Evolutionary conservation across 148 eudicot genomes (phyloP).

Genomic region (Fallopia convolvulus): DNA sequence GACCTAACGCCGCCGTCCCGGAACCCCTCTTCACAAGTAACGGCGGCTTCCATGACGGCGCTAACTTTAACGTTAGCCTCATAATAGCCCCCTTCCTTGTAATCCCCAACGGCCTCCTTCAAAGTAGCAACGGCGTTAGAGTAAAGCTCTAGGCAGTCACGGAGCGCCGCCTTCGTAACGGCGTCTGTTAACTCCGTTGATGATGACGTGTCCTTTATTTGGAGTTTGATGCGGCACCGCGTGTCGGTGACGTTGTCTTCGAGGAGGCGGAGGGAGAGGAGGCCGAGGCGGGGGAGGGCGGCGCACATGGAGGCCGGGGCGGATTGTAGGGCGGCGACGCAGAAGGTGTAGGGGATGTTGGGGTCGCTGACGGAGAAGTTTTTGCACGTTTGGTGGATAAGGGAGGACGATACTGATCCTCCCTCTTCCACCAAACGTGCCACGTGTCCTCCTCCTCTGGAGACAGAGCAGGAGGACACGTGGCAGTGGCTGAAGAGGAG

Average conservation of each 20-base stretch:
- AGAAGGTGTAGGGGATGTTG: slow-evolving; percentile 38
- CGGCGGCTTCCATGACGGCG: slow-evolving; percentile 42
- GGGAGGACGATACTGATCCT: neutral
- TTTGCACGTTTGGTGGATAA: slow-evolving; percentile 41
- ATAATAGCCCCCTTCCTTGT: slow-evolving; percentile 15
- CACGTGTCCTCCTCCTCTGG: no score
- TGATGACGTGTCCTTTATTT: slow-evolving; percentile 17
- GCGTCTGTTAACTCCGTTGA: neutral
- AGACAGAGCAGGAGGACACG: neutral
- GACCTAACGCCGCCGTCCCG: slow-evolving; percentile 36
- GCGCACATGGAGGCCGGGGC: slow-evolving; percentile 31
- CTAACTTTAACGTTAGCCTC: slow-evolving; percentile 53
- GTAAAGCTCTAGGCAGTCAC: slow-evolving; percentile 46
- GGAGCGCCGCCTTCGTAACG: slow-evolving; percentile 18
- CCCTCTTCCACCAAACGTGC: no score
- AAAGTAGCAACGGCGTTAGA: slow-evolving; percentile 29
- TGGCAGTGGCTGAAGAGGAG: slow-evolving; percentile 6
- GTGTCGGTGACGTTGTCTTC: slow-evolving; percentile 38
- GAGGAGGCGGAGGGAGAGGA: slow-evolving; percentile 41
- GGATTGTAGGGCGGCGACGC: slow-evolving; percentile 30
- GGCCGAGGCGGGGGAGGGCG: slow-evolving; percentile 33
- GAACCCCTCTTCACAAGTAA: slow-evolving; percentile 61
- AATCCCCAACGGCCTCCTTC: slow-evolving; percentile 28
- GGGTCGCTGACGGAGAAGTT: slow-evolving; percentile 21
- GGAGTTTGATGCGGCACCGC: slow-evolving; percentile 24